phyloP scores from a whole-genome alignment of 1,284 basidiomycete genomes.

The Peniophora sp. region DNA sequence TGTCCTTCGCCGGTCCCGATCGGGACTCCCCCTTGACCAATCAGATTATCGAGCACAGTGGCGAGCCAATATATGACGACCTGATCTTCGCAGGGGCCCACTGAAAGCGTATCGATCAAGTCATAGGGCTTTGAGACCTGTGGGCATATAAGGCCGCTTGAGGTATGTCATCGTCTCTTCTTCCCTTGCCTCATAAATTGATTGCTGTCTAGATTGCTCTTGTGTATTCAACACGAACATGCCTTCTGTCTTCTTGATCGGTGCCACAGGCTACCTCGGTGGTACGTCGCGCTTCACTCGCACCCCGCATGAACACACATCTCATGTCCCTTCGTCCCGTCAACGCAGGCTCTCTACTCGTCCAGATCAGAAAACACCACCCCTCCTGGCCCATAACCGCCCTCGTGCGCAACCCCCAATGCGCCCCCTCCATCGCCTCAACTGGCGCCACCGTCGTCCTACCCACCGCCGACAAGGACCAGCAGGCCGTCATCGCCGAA shows the following conservation, averaged over 20 bases:
- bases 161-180: too few relatives aligned
- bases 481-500: background rate
- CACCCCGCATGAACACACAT: background rate
- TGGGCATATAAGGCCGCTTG: too few relatives aligned
- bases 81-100: too few relatives aligned
- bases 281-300: background rate
- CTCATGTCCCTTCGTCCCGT: too few relatives aligned
- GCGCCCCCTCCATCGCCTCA: background rate
- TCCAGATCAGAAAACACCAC: background rate
- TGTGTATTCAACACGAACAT: background rate
- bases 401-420: background rate
- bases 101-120: too few relatives aligned
- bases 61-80: too few relatives aligned
- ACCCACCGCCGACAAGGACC: background rate
- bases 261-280: background rate
- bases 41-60: too few relatives aligned
- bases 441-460: background rate
- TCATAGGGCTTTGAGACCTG: too few relatives aligned
- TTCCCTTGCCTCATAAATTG: too few relatives aligned
- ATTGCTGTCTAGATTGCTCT: too few relatives aligned
- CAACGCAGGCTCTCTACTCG: conserved; percentile 2
- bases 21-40: too few relatives aligned
- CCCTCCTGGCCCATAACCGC: background rate
- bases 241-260: background rate
- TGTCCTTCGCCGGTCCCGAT: too few relatives aligned